phyloP scores from a whole-genome alignment of 768 basidiomycete species.

The Xerocomus spinulosus region DNA sequence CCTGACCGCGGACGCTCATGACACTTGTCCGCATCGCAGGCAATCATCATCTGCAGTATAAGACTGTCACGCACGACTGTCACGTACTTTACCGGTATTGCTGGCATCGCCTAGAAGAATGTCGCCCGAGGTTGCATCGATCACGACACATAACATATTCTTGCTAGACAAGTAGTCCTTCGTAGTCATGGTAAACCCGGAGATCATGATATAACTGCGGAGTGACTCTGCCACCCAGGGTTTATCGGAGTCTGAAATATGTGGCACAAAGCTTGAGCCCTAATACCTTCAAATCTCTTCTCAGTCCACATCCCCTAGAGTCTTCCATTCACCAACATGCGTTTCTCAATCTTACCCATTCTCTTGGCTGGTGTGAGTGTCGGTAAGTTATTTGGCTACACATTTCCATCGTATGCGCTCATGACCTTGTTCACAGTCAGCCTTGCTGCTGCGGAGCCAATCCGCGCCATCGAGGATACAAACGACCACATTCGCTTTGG shows the following conservation, averaged over 20 bases:
- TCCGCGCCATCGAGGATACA: conserved; percentile 36
- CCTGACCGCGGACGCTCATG: not conserved
- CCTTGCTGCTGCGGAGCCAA: conserved; percentile 46
- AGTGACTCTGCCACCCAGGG: not conserved
- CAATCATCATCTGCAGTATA: not conserved
- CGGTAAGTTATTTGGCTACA: conserved; percentile 20
- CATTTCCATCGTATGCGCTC: not conserved
- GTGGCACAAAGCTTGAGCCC: conserved; percentile 4
- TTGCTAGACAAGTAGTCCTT: too few relatives aligned
- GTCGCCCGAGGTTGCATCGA: too few relatives aligned
- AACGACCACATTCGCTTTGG: conserved; percentile 38
- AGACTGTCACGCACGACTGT: not conserved
- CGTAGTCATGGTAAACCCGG: too few relatives aligned
- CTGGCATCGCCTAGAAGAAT: too few relatives aligned
- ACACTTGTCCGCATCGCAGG: not conserved
- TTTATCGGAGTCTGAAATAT: conserved; percentile 23
- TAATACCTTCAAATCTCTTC: not conserved
- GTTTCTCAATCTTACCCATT: conserved; percentile 33
- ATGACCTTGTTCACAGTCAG: conserved; percentile 13
- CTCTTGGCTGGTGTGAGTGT: conserved; percentile 35
- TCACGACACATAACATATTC: too few relatives aligned
- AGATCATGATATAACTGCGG: conserved; percentile 5
- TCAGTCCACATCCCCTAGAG: not conserved
- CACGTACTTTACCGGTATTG: too few relatives aligned
- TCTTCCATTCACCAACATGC: conserved; percentile 28